A percentile compares a stretch with the other conserved stretches of the same genome.
phyloP scores from a whole-genome alignment of 148 eudicot genomes.

The Heliosperma pusillum region DNA sequence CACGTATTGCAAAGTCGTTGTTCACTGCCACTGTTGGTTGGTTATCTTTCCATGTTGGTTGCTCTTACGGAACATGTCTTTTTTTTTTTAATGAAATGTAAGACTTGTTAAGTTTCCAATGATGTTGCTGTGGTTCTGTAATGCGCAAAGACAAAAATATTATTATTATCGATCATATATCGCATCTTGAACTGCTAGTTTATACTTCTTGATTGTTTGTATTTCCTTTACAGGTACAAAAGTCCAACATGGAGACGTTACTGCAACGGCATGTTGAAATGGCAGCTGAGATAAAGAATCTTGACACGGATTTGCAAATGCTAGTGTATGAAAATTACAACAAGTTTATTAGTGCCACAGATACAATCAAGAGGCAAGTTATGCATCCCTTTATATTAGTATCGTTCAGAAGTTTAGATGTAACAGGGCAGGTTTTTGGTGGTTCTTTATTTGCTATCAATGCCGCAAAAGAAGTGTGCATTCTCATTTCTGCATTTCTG shows the following conservation, averaged over 20 bases:
- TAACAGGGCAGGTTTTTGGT: not conserved
- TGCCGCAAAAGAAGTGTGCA: no score
- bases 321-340: slow-evolving; percentile 97
- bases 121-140: not conserved
- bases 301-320: slow-evolving; percentile 99
- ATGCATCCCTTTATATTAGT: slow-evolving; percentile 5
- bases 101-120: not conserved
- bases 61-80: not conserved
- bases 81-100: not conserved
- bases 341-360: slow-evolving; percentile 97
- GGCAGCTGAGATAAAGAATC: slow-evolving; percentile 98
- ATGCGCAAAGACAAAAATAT: not conserved
- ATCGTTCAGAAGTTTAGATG: slow-evolving; percentile 3
- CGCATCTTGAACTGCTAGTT: slow-evolving; percentile 2
- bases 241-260: slow-evolving; percentile 78
- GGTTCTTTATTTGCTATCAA: not conserved
- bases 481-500: not conserved
- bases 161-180: not conserved
- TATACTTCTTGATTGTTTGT: not conserved
- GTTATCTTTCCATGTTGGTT: not conserved
- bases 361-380: slow-evolving; percentile 79
- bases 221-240: slow-evolving; percentile 58
- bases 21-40: not conserved
- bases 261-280: slow-evolving; percentile 96
- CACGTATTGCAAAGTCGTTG: not conserved